A percentile compares a stretch with the other conserved stretches of the same genome.
These are phyloP conservation scores for Trypanosoma lewisi DNA, from an alignment of 208 protist species.

Conservation along the genomic window DNA sequence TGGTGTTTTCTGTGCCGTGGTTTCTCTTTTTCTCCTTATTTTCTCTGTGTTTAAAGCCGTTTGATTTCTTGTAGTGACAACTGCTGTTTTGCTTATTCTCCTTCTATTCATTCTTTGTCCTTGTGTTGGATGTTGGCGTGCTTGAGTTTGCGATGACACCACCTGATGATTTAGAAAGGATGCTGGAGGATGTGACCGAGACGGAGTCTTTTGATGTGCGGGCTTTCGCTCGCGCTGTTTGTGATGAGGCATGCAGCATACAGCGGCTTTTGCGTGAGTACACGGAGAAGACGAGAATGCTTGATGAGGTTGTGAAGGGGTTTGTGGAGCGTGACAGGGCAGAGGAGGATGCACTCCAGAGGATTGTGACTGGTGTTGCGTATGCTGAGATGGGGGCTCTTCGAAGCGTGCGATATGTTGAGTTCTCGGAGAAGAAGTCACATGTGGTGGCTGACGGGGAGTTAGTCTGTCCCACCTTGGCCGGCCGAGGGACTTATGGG, in stretches of 20 bases:
- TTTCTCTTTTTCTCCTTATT: too few relatives aligned
- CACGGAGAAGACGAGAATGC: slow-evolving; percentile 18
- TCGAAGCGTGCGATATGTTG: slow-evolving; percentile 28
- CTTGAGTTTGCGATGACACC: neutral
- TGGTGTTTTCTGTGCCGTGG: too few relatives aligned
- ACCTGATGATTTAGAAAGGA: neutral
- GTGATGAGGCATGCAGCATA: slow-evolving; percentile 31
- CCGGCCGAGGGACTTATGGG: neutral
- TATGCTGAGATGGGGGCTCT: slow-evolving; percentile 27
- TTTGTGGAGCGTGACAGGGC: slow-evolving; percentile 37
- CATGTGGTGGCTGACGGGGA: slow-evolving; percentile 8
- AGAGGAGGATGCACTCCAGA: slow-evolving; percentile 28
- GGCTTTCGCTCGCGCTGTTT: slow-evolving; percentile 6
- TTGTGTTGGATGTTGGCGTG: neutral
- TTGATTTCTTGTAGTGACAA: neutral
- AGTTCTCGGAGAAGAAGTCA: slow-evolving; percentile 23
- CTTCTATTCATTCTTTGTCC: slow-evolving; percentile 14
- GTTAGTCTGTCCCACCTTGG: neutral
- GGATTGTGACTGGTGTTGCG: slow-evolving; percentile 21
- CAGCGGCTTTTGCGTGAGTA: slow-evolving; percentile 33
- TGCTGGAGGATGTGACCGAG: neutral
- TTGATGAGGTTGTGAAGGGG: slow-evolving; percentile 30
- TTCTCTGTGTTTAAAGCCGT: neutral
- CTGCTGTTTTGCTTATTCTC: slow-evolving; percentile 2
- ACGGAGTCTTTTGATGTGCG: neutral